Evolutionary conservation across 192 early-diverging fungal species (phyloP), one percentile per base, ranked within the genome.

Genomic region (Coemansia sp.): DNA sequence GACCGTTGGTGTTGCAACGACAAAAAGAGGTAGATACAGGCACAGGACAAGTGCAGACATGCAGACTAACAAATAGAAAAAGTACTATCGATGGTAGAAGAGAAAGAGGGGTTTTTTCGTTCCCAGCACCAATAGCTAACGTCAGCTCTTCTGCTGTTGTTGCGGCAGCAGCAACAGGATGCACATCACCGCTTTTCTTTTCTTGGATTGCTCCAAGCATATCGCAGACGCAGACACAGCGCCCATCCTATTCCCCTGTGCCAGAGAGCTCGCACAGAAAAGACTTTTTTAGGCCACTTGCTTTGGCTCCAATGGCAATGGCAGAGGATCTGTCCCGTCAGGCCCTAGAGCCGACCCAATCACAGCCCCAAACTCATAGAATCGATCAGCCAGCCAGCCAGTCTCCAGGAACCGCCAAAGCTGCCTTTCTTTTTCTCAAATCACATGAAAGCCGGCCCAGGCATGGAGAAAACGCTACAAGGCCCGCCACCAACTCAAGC

Each of bases 71-170:
- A 32, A 32, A 32, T 32, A 32, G 32, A 7, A 26, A 21, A 59
- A 59, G 40, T 19, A 13, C 11, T 41, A 41, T 59, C 57, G 57
- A 59, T 59, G 40, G 6, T 16, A 59, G 39, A 59, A 22, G 36
- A 37, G 16, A 59, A 22, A 59, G 26, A 41, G 40, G 10, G 32
- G 32, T 16, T 32, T 41, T 59, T 59, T 59, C 57, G 40, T 22
- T 59, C 57, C 39, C 57, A 59, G 57, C 57, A 40, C 55, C 21
- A 26, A 15, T 45, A 15, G 32, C 32, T 32, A 32, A 32, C 43
- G 13, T 45, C 43, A 45, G 13, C 43, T 45, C 43, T 15, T 45
- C 13, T 45, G 32, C 32, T 32, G 2, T 4, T 32, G 32, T 4
- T 32, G 32, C 32, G 3, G 32, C 32, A 32, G 4, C 32, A 32